A percentile compares a stretch with the other conserved stretches of the same genome.
These are phyloP conservation scores for Aspergillus jensenii DNA, from an alignment of 2,329 filamentous ascomycete species.

Conservation along the genomic window DNA sequence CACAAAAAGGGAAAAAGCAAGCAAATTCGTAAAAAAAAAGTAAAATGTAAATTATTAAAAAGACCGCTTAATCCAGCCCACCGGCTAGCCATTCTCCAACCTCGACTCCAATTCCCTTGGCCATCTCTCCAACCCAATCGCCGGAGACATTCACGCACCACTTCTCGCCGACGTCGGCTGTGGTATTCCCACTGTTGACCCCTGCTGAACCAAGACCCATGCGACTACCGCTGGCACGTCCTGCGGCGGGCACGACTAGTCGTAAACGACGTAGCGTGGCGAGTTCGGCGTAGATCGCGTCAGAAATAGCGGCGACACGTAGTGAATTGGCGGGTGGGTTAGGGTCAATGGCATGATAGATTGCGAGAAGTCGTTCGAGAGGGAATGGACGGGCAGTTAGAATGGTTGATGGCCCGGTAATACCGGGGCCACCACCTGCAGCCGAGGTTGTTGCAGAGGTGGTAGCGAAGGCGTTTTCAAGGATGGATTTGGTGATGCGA, in stretches of 20 bases:
- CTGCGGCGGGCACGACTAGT: conserved; percentile 45
- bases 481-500: conserved; percentile 42
- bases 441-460: conserved; percentile 39
- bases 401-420: conserved; percentile 40
- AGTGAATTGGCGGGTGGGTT: conserved; percentile 43
- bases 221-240: conserved; percentile 30
- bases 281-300: conserved; percentile 47
- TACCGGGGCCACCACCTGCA: conserved; percentile 28
- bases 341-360: conserved; percentile 49
- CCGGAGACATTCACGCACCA: conserved; percentile 50
- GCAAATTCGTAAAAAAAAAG: background rate
- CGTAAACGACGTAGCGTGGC: conserved; percentile 48
- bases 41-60: background rate
- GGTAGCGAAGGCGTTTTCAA: conserved; percentile 40
- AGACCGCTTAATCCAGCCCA: conserved; percentile 31
- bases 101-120: conserved; percentile 45
- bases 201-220: conserved; percentile 24
- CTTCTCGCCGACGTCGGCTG: conserved; percentile 44
- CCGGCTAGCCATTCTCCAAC: conserved; percentile 47
- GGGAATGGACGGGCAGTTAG: conserved; percentile 45
- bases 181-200: conserved; percentile 35
- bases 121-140: conserved; percentile 48
- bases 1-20: background rate
- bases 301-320: conserved; percentile 38
- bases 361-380: conserved; percentile 47